Conservation (phyloP, 2,329 filamentous ascomycete species). For the Pseudocercospora crystallina region DNA sequence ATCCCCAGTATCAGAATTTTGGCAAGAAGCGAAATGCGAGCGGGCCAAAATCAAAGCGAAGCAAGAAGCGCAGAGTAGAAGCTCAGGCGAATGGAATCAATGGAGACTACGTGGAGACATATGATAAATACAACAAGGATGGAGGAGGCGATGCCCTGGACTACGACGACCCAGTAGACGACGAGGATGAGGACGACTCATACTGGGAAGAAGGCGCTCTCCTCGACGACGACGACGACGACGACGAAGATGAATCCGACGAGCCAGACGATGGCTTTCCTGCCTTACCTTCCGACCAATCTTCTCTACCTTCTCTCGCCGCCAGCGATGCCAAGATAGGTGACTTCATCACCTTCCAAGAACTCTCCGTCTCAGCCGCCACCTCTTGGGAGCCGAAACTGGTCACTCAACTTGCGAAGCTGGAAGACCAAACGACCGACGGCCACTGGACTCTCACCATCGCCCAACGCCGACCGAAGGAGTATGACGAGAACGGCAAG, state of each 20-base stretch:
- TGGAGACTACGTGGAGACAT: conserved; percentile 40
- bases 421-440: conserved; percentile 59
- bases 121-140: conserved; percentile 39
- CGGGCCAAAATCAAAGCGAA: conserved; percentile 43
- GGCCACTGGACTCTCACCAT: conserved; percentile 55
- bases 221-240: conserved; percentile 24
- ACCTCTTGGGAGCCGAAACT: conserved; percentile 68
- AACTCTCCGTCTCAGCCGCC: conserved; percentile 60
- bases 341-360: conserved; percentile 69
- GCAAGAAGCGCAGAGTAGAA: conserved; percentile 54
- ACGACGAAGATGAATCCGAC: conserved; percentile 27
- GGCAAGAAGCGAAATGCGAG: conserved; percentile 38
- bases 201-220: conserved; percentile 33
- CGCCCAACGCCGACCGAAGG: conserved; percentile 58
- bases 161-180: conserved; percentile 44
- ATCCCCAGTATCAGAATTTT: conserved; percentile 63
- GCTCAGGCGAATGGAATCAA: conserved; percentile 41
- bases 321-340: conserved; percentile 54
- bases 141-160: conserved; percentile 38
- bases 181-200: conserved; percentile 25
- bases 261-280: conserved; percentile 60
- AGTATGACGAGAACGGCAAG: conserved; percentile 69
- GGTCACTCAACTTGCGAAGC: conserved; percentile 61
- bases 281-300: conserved; percentile 28
- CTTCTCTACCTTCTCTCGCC: conserved; percentile 53